Base-by-base conservation (phyloP, 805 yeast species). In the Wickerhamia fluorescens region DNA sequence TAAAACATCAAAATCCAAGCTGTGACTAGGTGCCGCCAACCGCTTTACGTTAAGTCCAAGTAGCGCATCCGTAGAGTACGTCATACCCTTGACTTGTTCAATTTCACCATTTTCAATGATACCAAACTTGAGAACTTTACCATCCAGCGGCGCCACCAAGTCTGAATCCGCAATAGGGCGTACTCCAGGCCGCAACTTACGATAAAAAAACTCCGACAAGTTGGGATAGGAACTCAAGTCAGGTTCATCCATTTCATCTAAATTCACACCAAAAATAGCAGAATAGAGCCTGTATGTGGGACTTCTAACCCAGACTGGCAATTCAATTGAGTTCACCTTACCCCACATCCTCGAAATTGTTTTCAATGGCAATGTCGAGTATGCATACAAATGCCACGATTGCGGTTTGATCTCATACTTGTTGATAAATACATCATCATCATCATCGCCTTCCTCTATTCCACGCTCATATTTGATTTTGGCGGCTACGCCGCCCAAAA, bases 301-400 rank as follows among this genome's bases (percentile, higher is more conserved):
- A 7, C 69, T 75, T 44, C 99, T 71, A 36, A 89, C 45, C 94
- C 96, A 86, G 15, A 77, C 68, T 0, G 99, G 99, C 38, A 92
- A 64, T 25, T 75, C 78, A 25, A 88, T 68, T 32, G 78, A 77
- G 51, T 92, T 92, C 34, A 92, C 71, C 44, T 74, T 76, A 18
- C 99, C 99, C 99, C 99, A 92, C 25, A 89, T 58, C 37, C 99
- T 72, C 1, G 96, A 87, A 19, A 87, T 66, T 2, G 95, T 83
- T 49, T 88, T 86, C 50, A 92, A 68, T 1, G 99, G 99, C 26
- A 92, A 64, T 2, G 96, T 78, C 3, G 87, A 75, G 56, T 92
- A 92, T 17, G 92, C 80, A 47, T 85, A 88, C 33, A 89, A 72
- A 23, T 81, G 78, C 96, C 96, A 88, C 6, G 94, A 80, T 40